Conservation (phyloP, 805 yeast genomes). For the Teunomyces kruisii region DNA sequence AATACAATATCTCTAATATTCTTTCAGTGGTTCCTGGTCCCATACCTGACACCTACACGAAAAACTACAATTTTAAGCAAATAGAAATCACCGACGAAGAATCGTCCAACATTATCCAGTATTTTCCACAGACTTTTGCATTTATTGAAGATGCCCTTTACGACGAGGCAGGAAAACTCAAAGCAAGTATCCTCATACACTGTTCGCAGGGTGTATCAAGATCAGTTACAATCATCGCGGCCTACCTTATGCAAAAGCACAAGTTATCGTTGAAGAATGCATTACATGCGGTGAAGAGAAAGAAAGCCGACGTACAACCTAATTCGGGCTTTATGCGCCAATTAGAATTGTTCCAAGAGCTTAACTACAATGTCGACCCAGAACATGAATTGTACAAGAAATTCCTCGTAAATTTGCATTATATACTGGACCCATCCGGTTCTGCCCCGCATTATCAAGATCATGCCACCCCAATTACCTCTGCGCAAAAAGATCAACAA, state of each 20-base stretch:
- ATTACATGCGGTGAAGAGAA: constrained; percentile 70
- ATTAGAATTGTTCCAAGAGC: constrained; percentile 55
- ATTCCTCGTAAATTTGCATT: constrained; percentile 16
- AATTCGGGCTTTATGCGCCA: constrained; percentile 76
- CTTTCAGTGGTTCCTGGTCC: constrained; percentile 68
- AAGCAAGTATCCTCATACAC: constrained; percentile 43
- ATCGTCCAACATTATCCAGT: constrained; percentile 60
- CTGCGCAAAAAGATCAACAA: too few species aligned
- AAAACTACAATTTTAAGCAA: constrained; percentile 52
- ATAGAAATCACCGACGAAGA: constrained; percentile 74
- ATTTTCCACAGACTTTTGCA: constrained; percentile 57
- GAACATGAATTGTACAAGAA: constrained; percentile 23
- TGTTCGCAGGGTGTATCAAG: constrained; percentile 49
- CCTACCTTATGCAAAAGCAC: constrained; percentile 53
- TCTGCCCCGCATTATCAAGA: constrained; percentile 12
- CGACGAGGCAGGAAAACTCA: constrained; percentile 21
- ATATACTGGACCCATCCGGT: constrained; percentile 40
- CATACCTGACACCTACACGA: constrained; percentile 51
- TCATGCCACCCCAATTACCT: constrained; percentile 8
- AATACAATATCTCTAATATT: constrained; percentile 65
- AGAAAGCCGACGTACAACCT: constrained; percentile 61
- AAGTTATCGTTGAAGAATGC: constrained; percentile 61
- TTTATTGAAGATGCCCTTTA: constrained; percentile 69
- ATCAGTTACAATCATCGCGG: constrained; percentile 45
- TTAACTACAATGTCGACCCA: constrained; percentile 27